These are phyloP conservation scores for Plantago coronopus DNA, from an alignment of 305 asterid genomes.

Conservation along the genomic window DNA sequence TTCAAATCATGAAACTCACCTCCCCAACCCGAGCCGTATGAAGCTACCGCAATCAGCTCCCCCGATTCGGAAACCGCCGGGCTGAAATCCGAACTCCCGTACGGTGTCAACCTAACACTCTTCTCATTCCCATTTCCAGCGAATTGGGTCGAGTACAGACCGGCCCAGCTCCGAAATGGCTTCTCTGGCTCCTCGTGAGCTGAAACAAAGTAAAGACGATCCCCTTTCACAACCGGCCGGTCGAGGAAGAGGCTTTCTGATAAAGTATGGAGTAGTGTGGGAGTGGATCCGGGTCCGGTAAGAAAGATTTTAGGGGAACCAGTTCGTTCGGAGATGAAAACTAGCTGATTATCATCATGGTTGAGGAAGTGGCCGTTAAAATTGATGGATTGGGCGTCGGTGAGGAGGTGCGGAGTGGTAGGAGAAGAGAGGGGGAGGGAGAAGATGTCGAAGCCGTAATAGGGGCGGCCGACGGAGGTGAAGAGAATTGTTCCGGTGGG, in stretches of 20 bases:
- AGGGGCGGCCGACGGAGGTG: constrained; percentile 51
- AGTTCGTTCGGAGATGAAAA: constrained; percentile 63
- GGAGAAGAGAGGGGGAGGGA: constrained; percentile 37
- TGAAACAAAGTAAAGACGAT: constrained; percentile 50
- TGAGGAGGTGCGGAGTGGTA: constrained; percentile 55
- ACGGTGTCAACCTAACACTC: constrained; percentile 48
- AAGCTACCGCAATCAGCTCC: constrained; percentile 64
- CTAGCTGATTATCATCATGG: constrained; percentile 36
- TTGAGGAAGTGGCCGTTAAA: constrained; percentile 58
- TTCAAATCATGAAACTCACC: constrained; percentile 60
- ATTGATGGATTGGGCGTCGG: constrained; percentile 60
- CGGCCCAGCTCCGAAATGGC: constrained; percentile 58
- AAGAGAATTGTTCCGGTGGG: constrained; percentile 56
- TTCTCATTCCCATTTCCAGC: neutral
- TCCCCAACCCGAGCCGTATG: constrained; percentile 51
- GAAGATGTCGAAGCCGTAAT: constrained; percentile 71
- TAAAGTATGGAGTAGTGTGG: constrained; percentile 15
- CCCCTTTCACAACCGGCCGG: constrained; percentile 52
- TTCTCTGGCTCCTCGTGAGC: constrained; percentile 55
- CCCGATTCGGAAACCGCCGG: constrained; percentile 64
- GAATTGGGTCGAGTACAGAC: constrained; percentile 45
- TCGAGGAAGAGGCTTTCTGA: constrained; percentile 57
- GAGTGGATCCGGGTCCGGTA: constrained; percentile 33
- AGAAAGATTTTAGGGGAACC: constrained; percentile 52
- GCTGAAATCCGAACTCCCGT: constrained; percentile 55